Evolutionary conservation across 1,139 yeast genomes (phyloP).

Genomic region (Suhomyces guaymorum): DNA sequence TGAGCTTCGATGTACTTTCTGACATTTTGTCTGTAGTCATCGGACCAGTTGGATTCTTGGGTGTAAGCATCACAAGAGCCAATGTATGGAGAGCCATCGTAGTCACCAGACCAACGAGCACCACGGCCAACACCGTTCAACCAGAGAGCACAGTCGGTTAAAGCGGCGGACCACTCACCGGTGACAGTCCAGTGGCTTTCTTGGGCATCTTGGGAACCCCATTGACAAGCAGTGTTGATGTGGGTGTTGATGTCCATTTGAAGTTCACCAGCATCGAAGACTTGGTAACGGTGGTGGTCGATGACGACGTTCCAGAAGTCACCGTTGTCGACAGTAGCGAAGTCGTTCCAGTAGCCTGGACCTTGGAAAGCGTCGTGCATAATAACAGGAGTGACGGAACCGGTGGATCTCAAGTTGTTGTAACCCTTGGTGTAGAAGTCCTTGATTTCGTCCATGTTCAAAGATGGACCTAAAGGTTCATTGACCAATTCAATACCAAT

Average conservation of each 20-base stretch:
- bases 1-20: conserved; percentile 86
- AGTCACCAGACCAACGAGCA: conserved; percentile 80
- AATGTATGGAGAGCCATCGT: conserved; percentile 47
- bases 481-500: conserved; percentile 83
- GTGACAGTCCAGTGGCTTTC: conserved; percentile 75
- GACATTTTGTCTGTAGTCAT: conserved; percentile 53
- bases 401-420: conserved; percentile 46
- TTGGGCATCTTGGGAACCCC: conserved; percentile 50
- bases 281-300: conserved; percentile 94
- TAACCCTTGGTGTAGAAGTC: conserved; percentile 61
- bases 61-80: conserved; percentile 68
- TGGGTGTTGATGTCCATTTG: conserved; percentile 59
- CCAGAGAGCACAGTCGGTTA: conserved; percentile 92
- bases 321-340: conserved; percentile 37
- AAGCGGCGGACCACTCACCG: conserved; percentile 95
- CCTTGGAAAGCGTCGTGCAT: conserved; percentile 77
- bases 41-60: conserved; percentile 61
- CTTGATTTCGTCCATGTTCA: conserved; percentile 60
- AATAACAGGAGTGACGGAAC: conserved; percentile 54
- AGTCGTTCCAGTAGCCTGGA: conserved; percentile 60
- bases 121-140: conserved; percentile 90
- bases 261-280: conserved; percentile 67
- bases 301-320: conserved; percentile 68
- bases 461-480: conserved; percentile 80
- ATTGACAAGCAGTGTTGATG: conserved; percentile 58